Conservation (phyloP, 2,329 filamentous ascomycete species). For the Macroventuria anomochaeta region DNA sequence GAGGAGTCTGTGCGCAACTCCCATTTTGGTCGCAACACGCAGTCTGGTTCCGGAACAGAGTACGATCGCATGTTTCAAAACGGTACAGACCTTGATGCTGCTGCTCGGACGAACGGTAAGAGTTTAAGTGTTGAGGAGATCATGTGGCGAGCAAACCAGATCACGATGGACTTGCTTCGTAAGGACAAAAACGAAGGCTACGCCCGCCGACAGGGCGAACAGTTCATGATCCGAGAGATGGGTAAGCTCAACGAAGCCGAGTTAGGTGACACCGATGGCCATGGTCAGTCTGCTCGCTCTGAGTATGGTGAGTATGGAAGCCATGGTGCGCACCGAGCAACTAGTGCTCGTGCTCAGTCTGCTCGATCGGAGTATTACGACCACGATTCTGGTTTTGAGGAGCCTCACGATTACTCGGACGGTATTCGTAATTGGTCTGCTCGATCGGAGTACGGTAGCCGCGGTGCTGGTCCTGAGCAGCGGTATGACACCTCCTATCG, state of each 20-base stretch:
- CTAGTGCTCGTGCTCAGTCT: no score
- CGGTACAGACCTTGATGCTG: background rate
- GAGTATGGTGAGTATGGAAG: no score
- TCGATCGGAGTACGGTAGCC: background rate
- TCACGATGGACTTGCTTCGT: background rate
- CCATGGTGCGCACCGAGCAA: no score
- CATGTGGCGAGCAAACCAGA: background rate
- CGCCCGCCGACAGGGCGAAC: no score
- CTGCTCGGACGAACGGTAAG: background rate
- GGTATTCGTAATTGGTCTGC: no score
- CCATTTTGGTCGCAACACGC: background rate
- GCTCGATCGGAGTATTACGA: no score
- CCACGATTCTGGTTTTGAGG: background rate
- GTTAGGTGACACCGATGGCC: no score
- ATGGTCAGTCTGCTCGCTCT: no score
- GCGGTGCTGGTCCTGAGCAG: background rate
- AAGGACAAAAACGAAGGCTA: background rate
- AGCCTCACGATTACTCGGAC: no score
- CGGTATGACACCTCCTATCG: background rate
- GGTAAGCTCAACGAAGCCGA: no score
- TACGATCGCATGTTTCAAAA: conserved; percentile 3
- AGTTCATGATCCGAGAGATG: no score
- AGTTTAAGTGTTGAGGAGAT: background rate
- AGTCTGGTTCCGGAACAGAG: background rate
- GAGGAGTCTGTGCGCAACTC: background rate